Evolutionary conservation across 768 basidiomycete species (phyloP).

Genomic region (Kwoniella europaea): DNA sequence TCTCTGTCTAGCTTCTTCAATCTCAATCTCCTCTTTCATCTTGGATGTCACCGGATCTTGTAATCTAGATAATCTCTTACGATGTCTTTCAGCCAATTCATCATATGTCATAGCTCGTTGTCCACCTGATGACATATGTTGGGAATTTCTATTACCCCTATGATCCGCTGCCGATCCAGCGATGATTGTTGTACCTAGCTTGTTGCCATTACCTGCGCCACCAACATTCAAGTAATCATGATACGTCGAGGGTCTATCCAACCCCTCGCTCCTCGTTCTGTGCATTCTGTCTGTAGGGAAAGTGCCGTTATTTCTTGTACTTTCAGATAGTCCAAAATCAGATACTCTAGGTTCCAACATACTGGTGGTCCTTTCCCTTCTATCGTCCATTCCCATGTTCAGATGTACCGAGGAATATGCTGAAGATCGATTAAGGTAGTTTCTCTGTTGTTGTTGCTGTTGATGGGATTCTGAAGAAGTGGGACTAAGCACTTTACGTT

Average conservation of each 20-base stretch:
- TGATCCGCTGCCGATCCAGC: conserved; percentile 22
- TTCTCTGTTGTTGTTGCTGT: not conserved
- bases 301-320: conserved; percentile 12
- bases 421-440: conserved; percentile 69
- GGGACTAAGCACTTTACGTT: conserved; percentile 83
- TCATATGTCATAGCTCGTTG: conserved; percentile 73
- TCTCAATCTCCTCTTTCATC: conserved; percentile 74
- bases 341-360: conserved; percentile 63
- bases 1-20: conserved; percentile 74
- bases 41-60: conserved; percentile 84
- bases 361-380: conserved; percentile 74
- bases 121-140: not conserved
- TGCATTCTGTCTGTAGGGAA: conserved; percentile 17
- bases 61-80: conserved; percentile 78
- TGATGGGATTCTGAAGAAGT: conserved; percentile 2
- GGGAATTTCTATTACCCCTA: not conserved
- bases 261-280: not conserved
- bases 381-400: conserved; percentile 62
- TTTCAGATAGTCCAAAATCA: conserved; percentile 24
- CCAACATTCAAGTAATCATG: conserved; percentile 6
- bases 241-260: conserved; percentile 20
- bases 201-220: not conserved
- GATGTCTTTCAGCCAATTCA: conserved; percentile 82
- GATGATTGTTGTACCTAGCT: conserved; percentile 19
- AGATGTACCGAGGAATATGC: conserved; percentile 58